Conservation (phyloP, 2,329 filamentous ascomycete species). For the Chaetothyriales sp. region DNA sequence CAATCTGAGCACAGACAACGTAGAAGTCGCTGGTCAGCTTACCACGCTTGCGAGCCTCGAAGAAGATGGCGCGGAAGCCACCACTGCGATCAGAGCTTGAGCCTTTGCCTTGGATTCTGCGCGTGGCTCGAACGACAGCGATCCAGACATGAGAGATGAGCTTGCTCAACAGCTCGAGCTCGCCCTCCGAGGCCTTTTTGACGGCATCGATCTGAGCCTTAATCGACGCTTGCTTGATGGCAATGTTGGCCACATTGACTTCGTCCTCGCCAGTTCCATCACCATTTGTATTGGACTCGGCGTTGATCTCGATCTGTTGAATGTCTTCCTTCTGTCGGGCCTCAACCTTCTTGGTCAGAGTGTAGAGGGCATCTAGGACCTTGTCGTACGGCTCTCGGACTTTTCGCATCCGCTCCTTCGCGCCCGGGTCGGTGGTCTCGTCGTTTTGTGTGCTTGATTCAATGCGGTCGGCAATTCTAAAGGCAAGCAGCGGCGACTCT, state of each 20-base stretch:
- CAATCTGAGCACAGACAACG: constrained; percentile 78
- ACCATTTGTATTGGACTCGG: constrained; percentile 25
- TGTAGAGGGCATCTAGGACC: constrained; percentile 76
- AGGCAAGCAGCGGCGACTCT: constrained; percentile 76
- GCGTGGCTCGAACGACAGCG: constrained; percentile 81
- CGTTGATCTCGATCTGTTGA: constrained; percentile 38
- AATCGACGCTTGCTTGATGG: constrained; percentile 38
- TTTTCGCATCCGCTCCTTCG: constrained; percentile 49
- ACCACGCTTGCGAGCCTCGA: constrained; percentile 71
- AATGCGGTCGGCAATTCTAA: constrained; percentile 77
- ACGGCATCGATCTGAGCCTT: constrained; percentile 42
- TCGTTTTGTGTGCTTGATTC: constrained; percentile 64
- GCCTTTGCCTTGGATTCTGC: constrained; percentile 74
- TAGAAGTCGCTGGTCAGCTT: constrained; percentile 90
- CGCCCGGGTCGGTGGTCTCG: constrained; percentile 54
- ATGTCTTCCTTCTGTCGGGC: constrained; percentile 50
- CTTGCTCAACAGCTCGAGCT: constrained; percentile 61
- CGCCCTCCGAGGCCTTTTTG: constrained; percentile 52
- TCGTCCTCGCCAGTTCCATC: constrained; percentile 34
- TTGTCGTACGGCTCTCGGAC: constrained; percentile 73
- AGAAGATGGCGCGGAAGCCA: constrained; percentile 77
- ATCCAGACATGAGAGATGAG: constrained; percentile 93
- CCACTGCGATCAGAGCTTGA: constrained; percentile 47
- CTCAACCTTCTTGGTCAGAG: constrained; percentile 57
- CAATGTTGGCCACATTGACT: constrained; percentile 33